Base-by-base conservation (phyloP, 1,139 yeast genomes). In the Candida sanyaensis region DNA sequence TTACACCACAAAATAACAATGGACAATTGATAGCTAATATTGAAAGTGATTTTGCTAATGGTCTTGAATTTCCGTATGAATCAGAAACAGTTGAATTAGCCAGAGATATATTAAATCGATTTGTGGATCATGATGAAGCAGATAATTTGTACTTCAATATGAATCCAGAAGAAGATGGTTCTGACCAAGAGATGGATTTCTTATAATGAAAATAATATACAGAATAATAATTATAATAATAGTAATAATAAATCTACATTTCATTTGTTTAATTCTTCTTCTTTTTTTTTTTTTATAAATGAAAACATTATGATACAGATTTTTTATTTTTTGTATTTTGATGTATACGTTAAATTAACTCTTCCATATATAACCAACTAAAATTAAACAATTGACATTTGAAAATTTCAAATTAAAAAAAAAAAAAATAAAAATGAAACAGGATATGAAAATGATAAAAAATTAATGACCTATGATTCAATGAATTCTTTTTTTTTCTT, bases 101-200 rank as follows among this genome's bases (percentile, higher is more conserved):
- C 0, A 74, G 91, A 55, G 90, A 85, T 55, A 78, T 90, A 23
- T 68, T 90, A 48, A 91, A 86, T 47, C 75, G 77, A 37, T 81
- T 85, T 52, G 80, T 84, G 8, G 86, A 90, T 9, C 84, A 84
- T 58, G 90, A 88, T 54, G 96, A 88, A 56, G 91, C 91, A 0
- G 96, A 89, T 62, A 81, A 84, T 48, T 69, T 89, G 50, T 88
- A 83, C 62, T 71, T 78, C 49, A 83, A 86, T 49, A 83, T 87
- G 80, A 81, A 82, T 50, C 64, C 71, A 47, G 77, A 71, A 49
- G 52, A 51, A 9, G 53, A 49, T 9, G 56, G 51, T 10, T 40
- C 42, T 33, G 58, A 52, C 13, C 66, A 62, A 46, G 68, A 64
- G 41, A 65, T 64, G 69, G 66, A 59, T 44, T 36, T 24, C 29